Conservation (phyloP, 202 grass and related monocot genomes). For the Hordeum pubiflorum region DNA sequence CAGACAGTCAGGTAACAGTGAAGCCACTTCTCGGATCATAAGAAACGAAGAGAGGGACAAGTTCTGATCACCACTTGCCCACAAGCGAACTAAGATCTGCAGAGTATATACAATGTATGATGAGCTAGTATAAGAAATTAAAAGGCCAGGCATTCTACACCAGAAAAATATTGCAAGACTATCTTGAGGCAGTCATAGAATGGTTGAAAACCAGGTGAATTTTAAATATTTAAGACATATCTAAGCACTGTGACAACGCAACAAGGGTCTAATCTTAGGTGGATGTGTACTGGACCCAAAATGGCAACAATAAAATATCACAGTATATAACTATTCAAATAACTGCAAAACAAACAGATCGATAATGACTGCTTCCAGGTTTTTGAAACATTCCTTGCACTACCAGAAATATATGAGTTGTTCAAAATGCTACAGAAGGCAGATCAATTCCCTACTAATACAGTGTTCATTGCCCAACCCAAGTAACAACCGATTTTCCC, state of each 20-base stretch:
- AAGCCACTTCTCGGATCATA: conserved; percentile 61
- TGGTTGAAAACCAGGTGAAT: conserved; percentile 1
- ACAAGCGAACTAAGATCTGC: conserved; percentile 78
- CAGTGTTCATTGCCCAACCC: background rate
- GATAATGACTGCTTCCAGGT: background rate
- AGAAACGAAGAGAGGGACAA: conserved; percentile 68
- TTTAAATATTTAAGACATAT: background rate
- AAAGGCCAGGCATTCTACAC: background rate
- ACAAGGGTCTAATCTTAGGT: background rate
- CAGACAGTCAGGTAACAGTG: conserved; percentile 54
- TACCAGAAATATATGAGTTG: background rate
- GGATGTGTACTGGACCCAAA: conserved; percentile 9
- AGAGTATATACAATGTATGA: conserved; percentile 11
- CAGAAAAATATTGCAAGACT: background rate
- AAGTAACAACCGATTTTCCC: background rate
- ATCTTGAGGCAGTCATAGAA: background rate
- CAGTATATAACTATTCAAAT: background rate
- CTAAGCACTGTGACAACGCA: background rate
- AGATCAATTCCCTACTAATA: background rate
- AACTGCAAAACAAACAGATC: background rate
- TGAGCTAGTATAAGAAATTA: conserved; percentile 11
- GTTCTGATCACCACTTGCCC: conserved; percentile 67
- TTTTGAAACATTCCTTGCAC: conserved; percentile 18
- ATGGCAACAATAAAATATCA: background rate
- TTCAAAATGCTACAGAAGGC: background rate